Evolutionary conservation across 73 alveolate species (phyloP).

Genomic region (Paramecium sexaurelia): DNA sequence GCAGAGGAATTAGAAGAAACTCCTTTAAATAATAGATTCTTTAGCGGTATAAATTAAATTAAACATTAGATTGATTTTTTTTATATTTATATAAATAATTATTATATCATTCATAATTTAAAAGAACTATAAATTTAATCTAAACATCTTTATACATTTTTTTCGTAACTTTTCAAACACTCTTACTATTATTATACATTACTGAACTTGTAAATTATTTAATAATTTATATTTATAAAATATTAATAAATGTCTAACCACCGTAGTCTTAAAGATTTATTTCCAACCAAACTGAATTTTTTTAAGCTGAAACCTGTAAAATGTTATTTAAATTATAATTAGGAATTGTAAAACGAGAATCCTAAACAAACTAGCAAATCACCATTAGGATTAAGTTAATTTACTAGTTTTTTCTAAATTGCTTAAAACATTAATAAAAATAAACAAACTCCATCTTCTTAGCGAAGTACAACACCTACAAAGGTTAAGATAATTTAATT

Average conservation of each 20-base stretch:
- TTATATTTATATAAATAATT: not conserved
- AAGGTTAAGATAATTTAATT: not conserved
- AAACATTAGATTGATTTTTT: not conserved
- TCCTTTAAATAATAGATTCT: constrained; percentile 18
- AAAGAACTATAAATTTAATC: too few species aligned
- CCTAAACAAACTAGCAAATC: not conserved
- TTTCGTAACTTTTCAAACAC: too few species aligned
- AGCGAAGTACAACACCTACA: not conserved
- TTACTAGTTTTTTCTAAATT: not conserved
- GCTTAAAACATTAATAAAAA: not conserved
- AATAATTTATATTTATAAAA: not conserved
- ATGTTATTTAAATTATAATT: not conserved
- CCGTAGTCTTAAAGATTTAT: constrained; percentile 35
- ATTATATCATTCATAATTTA: not conserved
- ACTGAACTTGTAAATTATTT: not conserved
- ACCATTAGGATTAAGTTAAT: constrained; percentile 4
- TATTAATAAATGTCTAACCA: constrained; percentile 40
- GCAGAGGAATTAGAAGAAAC: constrained; percentile 47
- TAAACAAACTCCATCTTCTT: not conserved
- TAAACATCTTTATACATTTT: too few species aligned
- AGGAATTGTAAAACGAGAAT: not conserved
- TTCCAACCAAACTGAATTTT: not conserved
- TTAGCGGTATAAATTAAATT: not conserved
- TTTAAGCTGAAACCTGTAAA: not conserved
- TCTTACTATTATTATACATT: too few species aligned